Percentiles rank a stretch among this genome's conserved stretches.
phyloP scores from a whole-genome alignment of 176 grass and related monocot genomes.

The Rhipidocladum racemiflorum region DNA sequence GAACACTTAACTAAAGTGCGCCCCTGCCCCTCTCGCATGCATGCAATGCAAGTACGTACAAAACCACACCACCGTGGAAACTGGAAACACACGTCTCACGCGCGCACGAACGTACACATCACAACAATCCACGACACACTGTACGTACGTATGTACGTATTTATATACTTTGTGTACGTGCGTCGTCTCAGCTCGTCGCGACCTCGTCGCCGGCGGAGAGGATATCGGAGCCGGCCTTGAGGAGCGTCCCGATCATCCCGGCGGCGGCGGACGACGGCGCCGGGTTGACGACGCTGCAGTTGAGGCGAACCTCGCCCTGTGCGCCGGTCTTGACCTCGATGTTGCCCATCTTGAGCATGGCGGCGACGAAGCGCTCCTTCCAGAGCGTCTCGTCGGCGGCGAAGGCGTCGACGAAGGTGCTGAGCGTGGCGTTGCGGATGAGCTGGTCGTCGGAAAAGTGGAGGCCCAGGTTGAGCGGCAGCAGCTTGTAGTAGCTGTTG shows the following conservation, averaged over 20 bases:
- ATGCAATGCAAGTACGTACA: neutral
- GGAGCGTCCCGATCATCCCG: neutral
- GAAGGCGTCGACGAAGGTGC: neutral
- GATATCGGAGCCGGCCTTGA: neutral
- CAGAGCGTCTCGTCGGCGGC: conserved; percentile 39
- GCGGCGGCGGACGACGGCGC: neutral
- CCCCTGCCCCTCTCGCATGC: neutral
- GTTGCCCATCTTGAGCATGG: conserved; percentile 62
- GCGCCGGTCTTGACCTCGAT: conserved; percentile 29
- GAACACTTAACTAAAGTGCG: neutral
- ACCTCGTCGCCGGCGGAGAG: neutral
- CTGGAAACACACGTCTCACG: neutral
- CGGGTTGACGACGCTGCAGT: conserved; percentile 47
- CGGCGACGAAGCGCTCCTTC: conserved; percentile 37
- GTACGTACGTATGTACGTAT: neutral
- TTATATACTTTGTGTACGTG: neutral
- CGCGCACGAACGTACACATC: neutral
- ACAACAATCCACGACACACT: neutral
- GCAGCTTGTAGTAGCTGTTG: conserved; percentile 70
- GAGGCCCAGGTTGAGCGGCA: conserved; percentile 51
- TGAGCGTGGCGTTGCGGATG: conserved; percentile 33
- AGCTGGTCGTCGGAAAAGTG: conserved; percentile 60
- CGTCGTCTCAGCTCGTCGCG: neutral
- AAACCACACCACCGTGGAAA: neutral
- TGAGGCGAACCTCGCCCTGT: conserved; percentile 41